A percentile compares a stretch with the other conserved stretches of the same genome.
phyloP scores from a whole-genome alignment of 495 filamentous ascomycete species.

The Friedmanniomyces endolithicus region DNA sequence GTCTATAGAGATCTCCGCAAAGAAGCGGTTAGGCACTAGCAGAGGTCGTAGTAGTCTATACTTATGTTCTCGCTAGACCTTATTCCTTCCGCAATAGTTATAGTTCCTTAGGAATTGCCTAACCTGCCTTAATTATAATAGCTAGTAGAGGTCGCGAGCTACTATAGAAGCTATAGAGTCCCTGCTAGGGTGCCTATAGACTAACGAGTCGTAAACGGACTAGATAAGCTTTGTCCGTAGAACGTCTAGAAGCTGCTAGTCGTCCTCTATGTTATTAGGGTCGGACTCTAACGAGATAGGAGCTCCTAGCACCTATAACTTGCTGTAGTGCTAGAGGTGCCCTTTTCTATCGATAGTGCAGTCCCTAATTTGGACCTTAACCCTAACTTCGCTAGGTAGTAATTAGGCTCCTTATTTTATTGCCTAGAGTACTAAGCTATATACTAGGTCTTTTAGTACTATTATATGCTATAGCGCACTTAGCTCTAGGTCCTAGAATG shows the following conservation, averaged over 20 bases:
- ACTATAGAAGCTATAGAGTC: not conserved
- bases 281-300: not conserved
- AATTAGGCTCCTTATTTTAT: not conserved
- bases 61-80: not conserved
- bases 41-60: not conserved
- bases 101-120: not conserved
- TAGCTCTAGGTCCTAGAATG: not conserved
- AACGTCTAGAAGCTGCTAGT: not conserved
- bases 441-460: not conserved
- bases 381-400: not conserved
- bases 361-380: not conserved
- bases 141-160: not conserved
- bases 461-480: not conserved
- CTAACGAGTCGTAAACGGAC: not conserved
- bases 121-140: not conserved
- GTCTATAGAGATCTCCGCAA: not conserved
- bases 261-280: not conserved
- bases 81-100: not conserved
- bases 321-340: not conserved
- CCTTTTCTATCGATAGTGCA: not conserved
- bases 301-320: not conserved
- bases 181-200: not conserved
- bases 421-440: not conserved
- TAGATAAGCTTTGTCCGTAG: not conserved
- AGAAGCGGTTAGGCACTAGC: not conserved